Base-by-base conservation (phyloP, 2,329 filamentous ascomycete genomes). In the Alternaria incomplexa region DNA sequence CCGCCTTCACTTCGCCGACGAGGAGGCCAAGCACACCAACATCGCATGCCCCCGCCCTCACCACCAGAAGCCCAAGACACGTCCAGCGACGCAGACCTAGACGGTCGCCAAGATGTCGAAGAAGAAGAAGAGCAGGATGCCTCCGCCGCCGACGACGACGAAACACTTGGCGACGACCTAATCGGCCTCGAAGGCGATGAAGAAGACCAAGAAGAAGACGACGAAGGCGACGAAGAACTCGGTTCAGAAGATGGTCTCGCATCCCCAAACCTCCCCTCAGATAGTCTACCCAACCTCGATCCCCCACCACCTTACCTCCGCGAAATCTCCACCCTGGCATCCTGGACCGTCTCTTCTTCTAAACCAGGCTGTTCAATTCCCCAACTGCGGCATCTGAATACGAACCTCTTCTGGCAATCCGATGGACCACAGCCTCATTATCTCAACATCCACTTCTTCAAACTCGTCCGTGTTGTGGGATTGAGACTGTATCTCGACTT, bases 401-500 rank as follows among this genome's bases (percentile, higher is more conserved):
- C 91, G 8, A 85, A 86, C 63, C 85, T 89, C 55, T 96, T 91
- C 80, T 96, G 92, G 92, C 92, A 96, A 79, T 95, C 92, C 3
- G 93, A 96, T 74, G 93, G 92, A 2, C 92, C 92, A 1, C 92
- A 96, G 76, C 92, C 92, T 5, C 92, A 96, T 74, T 87, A 90
- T 65, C 85, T 96, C 51, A 95, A 92, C 63, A 91, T 96, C 44
- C 93, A 96, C 80, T 96, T 96, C 79, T 89, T 93, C 80, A 93
- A 93, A 72, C 87, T 92, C 8, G 92, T 94, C 46, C 90, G 89
- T 62, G 93, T 96, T 65, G 89, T 90, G 6, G 88, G 89, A 26
- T 89, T 96, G 55, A 87, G 92, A n/a, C 88, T 96, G 72, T 94
- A 91, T 70, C 89, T 99, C 47, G 94, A 99, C 81, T 97, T 97